A percentile compares a stretch with the other conserved stretches of the same genome.
phyloP scores from a whole-genome alignment of 305 asterid species.

The Fraxinus albicans region DNA sequence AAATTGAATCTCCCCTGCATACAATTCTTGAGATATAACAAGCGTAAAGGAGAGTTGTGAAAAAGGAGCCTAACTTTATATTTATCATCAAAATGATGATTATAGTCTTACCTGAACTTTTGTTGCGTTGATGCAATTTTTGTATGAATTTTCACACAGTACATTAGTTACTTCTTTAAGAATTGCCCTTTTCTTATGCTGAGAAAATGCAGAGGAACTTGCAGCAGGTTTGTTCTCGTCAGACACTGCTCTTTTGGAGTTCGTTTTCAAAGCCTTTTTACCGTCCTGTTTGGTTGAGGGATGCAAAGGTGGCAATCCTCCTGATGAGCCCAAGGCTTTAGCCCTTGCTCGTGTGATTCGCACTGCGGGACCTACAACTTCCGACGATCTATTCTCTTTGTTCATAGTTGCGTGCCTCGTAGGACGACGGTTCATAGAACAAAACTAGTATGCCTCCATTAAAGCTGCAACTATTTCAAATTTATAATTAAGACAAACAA shows the following conservation, averaged over 20 bases:
- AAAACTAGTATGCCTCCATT: constrained; percentile 40
- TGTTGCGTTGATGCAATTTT: constrained; percentile 46
- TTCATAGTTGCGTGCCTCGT: constrained; percentile 56
- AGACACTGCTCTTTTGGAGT: constrained; percentile 57
- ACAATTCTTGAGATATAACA: constrained; percentile 3
- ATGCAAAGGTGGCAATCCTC: constrained; percentile 65
- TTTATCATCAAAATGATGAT: constrained; percentile 1
- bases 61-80: constrained; percentile 5
- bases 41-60: neutral
- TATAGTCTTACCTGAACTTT: constrained; percentile 46
- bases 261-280: constrained; percentile 41
- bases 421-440: constrained; percentile 22
- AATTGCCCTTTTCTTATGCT: constrained; percentile 63
- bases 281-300: constrained; percentile 54
- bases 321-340: constrained; percentile 53
- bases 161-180: constrained; percentile 80
- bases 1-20: neutral
- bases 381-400: constrained; percentile 51
- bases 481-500: constrained; percentile 13
- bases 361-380: constrained; percentile 38
- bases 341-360: constrained; percentile 82
- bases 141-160: constrained; percentile 43
- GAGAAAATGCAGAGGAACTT: constrained; percentile 36
- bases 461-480: constrained; percentile 36
- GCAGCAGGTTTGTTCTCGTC: constrained; percentile 35